Base-by-base conservation (phyloP, 78 protist genomes). In the Dictyostelium citrinum region DNA sequence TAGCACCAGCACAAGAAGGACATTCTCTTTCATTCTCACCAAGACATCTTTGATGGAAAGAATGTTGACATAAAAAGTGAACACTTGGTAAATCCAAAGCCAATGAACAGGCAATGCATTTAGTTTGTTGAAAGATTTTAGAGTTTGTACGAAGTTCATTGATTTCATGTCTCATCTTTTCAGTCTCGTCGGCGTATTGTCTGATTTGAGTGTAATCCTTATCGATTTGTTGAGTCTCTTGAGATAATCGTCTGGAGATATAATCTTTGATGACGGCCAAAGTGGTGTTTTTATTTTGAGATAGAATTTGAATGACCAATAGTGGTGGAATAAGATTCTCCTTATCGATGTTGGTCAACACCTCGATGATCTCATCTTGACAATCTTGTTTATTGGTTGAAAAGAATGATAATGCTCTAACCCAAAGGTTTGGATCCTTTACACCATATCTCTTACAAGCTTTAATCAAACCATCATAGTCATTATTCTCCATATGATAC, bases 1-100 rank as follows among this genome's bases (percentile, higher is more conserved):
- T 91, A 78, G 46, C 90, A 45, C 90, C 76, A 3, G 91, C 83
- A 70, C 98, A 97, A 20, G 61, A 2, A 8, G 96, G 97, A 71
- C 98, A 97, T 67, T 90, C 98, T 27, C 72, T 58, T 31, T 97
- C 97, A 55, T 83, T 93, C n/a, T 96, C 97, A 20, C 91, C 90
- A 27, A 98, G 90, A 90, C 98, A 97, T 17, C 96, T 77, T 84
- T 79, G 95, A 84, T 97, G 99, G 97, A 84, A 97, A 6, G 98
- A 91, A 82, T 98, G 98, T 78, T 41, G 83, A 84, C 99, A 98
- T 45, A 97, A 16, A 61, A 98, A 98, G 51, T 98, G 99, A 43
- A 97, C 96, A 20, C 97, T 95, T 20, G 99, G 99, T 46, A 97
- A 90, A 27, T 98, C 99, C 27, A 98, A 88, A 1, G 85, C 90